Base-by-base conservation (phyloP, 1,139 yeast species). In the Lodderomyces metapsilosis region DNA sequence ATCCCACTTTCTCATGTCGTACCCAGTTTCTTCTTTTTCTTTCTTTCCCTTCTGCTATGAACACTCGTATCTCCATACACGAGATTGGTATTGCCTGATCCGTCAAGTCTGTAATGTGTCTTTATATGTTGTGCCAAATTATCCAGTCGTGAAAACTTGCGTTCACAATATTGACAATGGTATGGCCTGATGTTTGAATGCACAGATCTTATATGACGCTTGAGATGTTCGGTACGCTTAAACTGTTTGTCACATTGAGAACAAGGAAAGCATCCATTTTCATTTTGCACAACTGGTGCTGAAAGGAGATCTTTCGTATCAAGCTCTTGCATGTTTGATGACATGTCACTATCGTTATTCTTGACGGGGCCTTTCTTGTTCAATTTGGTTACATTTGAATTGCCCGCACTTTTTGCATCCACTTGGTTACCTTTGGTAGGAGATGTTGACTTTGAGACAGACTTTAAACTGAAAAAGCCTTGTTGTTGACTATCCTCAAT, bases 111-210 rank as follows among this genome's bases (percentile, higher is more conserved):
- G 50, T 66, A 71, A 49, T 73, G 78, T 8, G 78, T 73, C 53
- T 73, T 72, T 52, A 71, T 62, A 54, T 73, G 79, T 51, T 72
- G 78, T 10, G 77, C 75, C 55, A 73, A 64, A 50, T 73, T 74
- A 54, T 74, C 79, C 11, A 69, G 62, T 43, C 79, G 53, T 44
- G 70, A 62, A 46, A 74, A 74, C 55, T 70, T 71, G 62, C 73
- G 73, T 27, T 72, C 77, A 53, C 79, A 74, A 50, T 64, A 68
- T 45, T 68, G 68, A 56, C 79, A 74, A 45, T 68, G 75, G 58
- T 69, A 73, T 1, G 79, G 78, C 22, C 77, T 57, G 41, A 70
- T 68, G 48, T 70, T 71, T 12, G 74, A 68, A 52, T 73, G 79
- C 22, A 74, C 79, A 3, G 76, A 69, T 43, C 79, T 53, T 35